Conservation (phyloP, 495 filamentous ascomycete species). For the Hyaloscypha hepaticicola region DNA sequence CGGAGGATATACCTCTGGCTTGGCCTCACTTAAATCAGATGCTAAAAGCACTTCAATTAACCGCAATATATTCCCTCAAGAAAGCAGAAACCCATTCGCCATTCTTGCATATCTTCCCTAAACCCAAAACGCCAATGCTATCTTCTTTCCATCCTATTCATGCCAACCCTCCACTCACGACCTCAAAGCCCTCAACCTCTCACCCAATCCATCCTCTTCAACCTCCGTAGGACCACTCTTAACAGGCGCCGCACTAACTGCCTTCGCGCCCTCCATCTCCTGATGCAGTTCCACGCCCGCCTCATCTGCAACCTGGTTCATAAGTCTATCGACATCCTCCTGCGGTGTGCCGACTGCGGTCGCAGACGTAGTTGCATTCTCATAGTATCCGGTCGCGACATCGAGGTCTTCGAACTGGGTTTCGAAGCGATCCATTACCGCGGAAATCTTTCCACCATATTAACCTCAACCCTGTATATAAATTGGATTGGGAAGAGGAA, state of each 20-base stretch:
- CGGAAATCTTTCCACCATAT: constrained; percentile 46
- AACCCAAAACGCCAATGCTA: constrained; percentile 11
- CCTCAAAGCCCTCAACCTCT: constrained; percentile 54
- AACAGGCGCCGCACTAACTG: constrained; percentile 51
- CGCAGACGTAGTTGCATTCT: constrained; percentile 73
- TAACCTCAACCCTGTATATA: neutral
- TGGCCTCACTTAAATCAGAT: neutral
- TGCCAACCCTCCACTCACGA: constrained; percentile 7
- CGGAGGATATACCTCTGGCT: neutral
- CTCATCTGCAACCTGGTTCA: constrained; percentile 79
- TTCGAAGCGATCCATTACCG: constrained; percentile 75
- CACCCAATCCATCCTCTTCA: constrained; percentile 62
- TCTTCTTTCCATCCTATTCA: constrained; percentile 4
- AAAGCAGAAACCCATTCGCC: neutral
- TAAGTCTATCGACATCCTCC: constrained; percentile 78
- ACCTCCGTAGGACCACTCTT: constrained; percentile 55
- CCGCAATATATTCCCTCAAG: neutral
- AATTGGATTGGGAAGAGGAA: neutral
- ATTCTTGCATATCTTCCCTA: neutral
- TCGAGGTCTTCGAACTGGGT: constrained; percentile 83
- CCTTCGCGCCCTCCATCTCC: constrained; percentile 62
- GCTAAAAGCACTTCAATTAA: neutral
- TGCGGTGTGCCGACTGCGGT: constrained; percentile 77
- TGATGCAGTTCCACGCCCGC: constrained; percentile 71
- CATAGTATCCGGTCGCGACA: constrained; percentile 78